phyloP scores from a whole-genome alignment of 805 yeast species.

The Maudiozyma serrabonitensis region DNA sequence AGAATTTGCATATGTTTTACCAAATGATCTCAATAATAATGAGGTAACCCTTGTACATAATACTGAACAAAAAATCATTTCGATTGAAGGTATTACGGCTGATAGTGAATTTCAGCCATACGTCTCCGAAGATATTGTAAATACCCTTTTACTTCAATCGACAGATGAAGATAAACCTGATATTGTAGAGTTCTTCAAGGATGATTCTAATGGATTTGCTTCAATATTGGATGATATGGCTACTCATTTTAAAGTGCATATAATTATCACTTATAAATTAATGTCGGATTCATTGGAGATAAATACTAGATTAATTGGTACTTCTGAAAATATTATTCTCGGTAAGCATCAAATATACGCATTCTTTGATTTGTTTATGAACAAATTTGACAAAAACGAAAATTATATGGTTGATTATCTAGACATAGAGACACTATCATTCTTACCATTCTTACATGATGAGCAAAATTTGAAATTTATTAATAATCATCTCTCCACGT shows the following conservation, averaged over 20 bases:
- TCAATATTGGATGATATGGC: constrained; percentile 2
- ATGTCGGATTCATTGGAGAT: not conserved
- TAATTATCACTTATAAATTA: not conserved
- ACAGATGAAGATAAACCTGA: not conserved
- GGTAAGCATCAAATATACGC: constrained; percentile 14
- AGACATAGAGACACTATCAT: constrained; percentile 14
- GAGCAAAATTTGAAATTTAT: constrained; percentile 14
- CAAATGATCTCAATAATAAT: not conserved
- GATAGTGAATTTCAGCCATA: not conserved
- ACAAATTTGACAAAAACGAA: not conserved
- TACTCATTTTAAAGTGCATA: constrained; percentile 1
- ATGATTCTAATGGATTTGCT: not conserved
- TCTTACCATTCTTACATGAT: constrained; percentile 18
- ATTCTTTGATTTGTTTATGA: constrained; percentile 8
- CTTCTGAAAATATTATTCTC: constrained; percentile 9
- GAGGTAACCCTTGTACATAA: not conserved
- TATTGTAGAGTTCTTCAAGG: not conserved
- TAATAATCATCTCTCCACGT: constrained; percentile 1
- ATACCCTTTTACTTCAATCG: not conserved
- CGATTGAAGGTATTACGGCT: not conserved
- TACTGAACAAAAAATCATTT: not conserved
- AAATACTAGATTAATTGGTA: constrained; percentile 12
- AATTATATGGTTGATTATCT: constrained; percentile 13
- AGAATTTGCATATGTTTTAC: not conserved
- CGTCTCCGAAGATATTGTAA: not conserved